Base-by-base conservation (phyloP, 371 early-diverging fungal genomes). In the Haplosporangium sp. region DNA sequence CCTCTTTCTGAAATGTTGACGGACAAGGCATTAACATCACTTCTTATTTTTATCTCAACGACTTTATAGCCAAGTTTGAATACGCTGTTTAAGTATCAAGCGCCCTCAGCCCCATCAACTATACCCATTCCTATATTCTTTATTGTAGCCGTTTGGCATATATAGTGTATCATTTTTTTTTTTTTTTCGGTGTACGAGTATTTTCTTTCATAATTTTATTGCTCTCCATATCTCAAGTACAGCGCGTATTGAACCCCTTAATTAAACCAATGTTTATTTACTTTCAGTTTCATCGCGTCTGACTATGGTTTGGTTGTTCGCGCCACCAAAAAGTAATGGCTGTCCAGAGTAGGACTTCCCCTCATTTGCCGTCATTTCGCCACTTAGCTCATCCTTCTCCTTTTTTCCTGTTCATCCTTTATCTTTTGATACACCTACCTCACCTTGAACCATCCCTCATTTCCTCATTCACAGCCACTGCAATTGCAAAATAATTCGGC, bases 51-150 rank as follows among this genome's bases (percentile, higher is more conserved):
- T 58, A 38, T 66, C 2, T 50, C 73, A 11, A 73, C 64, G 36
- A n/a, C 37, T 43, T 14, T 11, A 42, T 68, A 69, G 69, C 83
- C 18, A 83, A 83, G 56, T 89, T 89, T 67, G 84, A 89, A 62
- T 85, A 86, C 67, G 83, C 82, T 29, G 70, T 69, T 45, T 59
- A 69, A 43, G 59, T 69, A 45, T 45, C 51, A 50, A 29, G 23
- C 42, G n/a, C 36, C 63, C 62, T 62, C 58, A 69, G 59, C 69
- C 64, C 16, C n/a, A 16, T 54, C 9, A 43, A 48, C 18, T 50
- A 18, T 58, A 38, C 55, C 42, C 52, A 51, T 38, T 51, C 50
- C 12, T 51, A 29, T 55, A 16, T 29, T 37, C 54, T 29, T 40
- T 51, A 20, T 41, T 51, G 18, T 57, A 48, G 29, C 40, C 38